These are phyloP conservation scores for Aureobasidium sp. DNA, from an alignment of 2,329 filamentous ascomycete genomes.

Conservation along the genomic window DNA sequence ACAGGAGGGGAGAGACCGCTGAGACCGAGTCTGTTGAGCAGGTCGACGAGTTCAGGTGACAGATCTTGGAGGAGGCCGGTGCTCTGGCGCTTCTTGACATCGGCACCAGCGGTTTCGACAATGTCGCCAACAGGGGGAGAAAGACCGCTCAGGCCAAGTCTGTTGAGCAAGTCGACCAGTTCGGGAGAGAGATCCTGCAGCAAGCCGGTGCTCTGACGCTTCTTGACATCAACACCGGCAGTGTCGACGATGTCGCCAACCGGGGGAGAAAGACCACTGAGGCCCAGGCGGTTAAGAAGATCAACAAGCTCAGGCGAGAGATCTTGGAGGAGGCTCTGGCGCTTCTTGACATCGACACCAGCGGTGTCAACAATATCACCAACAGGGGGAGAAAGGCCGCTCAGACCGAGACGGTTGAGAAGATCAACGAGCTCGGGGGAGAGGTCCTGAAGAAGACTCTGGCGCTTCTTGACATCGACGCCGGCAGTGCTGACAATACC, in stretches of 20 bases:
- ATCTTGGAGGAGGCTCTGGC: neutral
- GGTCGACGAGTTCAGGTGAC: neutral
- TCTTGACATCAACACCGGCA: neutral
- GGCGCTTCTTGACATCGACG: neutral
- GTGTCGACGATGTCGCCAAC: neutral
- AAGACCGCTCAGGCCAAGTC: neutral
- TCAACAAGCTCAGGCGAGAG: neutral
- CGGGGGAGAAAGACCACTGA: neutral
- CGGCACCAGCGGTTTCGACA: neutral
- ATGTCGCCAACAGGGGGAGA: neutral
- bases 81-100: neutral
- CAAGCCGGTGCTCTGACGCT: neutral
- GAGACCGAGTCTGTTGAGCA: neutral
- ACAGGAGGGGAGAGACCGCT: neutral
- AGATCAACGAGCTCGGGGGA: neutral
- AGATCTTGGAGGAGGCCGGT: neutral
- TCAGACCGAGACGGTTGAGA: neutral
- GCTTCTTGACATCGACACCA: neutral
- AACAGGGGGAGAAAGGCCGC: neutral
- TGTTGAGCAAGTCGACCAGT: neutral
- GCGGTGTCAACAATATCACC: neutral
- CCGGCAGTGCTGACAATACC: neutral
- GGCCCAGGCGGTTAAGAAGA: neutral
- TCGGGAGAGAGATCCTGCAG: neutral
- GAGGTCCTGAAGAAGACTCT: neutral